Evolutionary conservation across 345 rosid genomes (phyloP), one percentile per base, ranked within the genome.

Genomic region (Acer campestre): DNA sequence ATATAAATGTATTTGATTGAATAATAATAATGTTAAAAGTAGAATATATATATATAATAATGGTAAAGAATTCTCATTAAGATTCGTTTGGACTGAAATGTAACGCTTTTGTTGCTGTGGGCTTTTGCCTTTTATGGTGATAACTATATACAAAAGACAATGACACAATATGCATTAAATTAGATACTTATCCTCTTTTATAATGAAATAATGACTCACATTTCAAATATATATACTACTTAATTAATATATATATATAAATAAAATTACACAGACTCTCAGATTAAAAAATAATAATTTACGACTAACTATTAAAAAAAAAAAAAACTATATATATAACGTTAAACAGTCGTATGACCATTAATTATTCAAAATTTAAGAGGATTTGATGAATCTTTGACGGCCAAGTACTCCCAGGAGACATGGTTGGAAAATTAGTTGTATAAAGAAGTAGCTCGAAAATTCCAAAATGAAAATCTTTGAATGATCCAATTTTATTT

Each of bases 401-500:
- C 51, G 27, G 55, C 1, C 11, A 42, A 10, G 10, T 9, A 7
- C 46, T 0, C 2, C 11, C 10, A 42, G 10, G 46, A 42, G 4
- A 35, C 38, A 35, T 35, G 38, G 38, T 49, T 49, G 55, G 61
- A 46, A 68, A 67, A 76, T 27, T 74, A 35, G 9, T 77, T 69
- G 11, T 68, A 63, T 69, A 55, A 0, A 10, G 48, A 62, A 48
- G 84, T 81, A 61, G 80, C 72, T 81, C 46, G 55, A 81, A 62
- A 66, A 22, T 76, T 74, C 82, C 78, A 79, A 73, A 35, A 48
- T 56, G 29, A 55, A 66, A 25, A 80, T 80, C 80, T 70, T 77
- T 80, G 74, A 46, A 70, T 27, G 81, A 78, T 75, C 74, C 29
- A 66, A 65, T 38, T 7, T 7, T 9, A 42, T 42, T 42, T 42